These are phyloP conservation scores for Ophiosphaerella korrae DNA, from an alignment of 2,329 filamentous ascomycete species.

Conservation along the genomic window DNA sequence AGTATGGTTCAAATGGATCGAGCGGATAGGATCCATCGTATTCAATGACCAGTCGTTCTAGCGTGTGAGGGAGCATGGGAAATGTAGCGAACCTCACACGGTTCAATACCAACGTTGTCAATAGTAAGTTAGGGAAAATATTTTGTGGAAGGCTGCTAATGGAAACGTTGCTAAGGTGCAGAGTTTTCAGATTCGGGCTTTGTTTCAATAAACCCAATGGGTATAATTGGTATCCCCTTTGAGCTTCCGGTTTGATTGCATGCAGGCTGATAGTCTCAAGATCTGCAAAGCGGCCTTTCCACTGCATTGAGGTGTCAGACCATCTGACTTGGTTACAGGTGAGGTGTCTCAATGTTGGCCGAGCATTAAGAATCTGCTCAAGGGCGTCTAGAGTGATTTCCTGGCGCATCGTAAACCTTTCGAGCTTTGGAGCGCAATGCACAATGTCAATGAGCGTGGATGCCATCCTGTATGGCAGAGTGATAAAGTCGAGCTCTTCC, in stretches of 20 bases:
- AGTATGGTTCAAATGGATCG: neutral
- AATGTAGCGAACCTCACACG: conserved; percentile 1
- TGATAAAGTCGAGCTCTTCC: conserved; percentile 37
- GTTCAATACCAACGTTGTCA: conserved; percentile 21
- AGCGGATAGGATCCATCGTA: neutral
- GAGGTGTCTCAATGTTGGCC: conserved; percentile 30
- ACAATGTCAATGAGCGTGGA: conserved; percentile 39
- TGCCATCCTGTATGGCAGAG: conserved; percentile 25
- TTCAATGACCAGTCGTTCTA: conserved; percentile 19
- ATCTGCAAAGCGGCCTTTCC: conserved; percentile 31
- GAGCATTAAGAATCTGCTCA: conserved; percentile 33
- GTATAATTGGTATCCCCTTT: neutral
- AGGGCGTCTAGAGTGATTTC: conserved; percentile 33
- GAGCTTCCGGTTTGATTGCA: neutral
- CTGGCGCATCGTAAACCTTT: conserved; percentile 30
- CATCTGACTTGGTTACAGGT: conserved; percentile 19
- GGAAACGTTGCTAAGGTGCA: conserved; percentile 1
- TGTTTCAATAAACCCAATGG: conserved; percentile 6
- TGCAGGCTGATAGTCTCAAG: conserved; percentile 30
- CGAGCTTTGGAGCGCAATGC: conserved; percentile 28
- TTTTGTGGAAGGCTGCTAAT: conserved; percentile 8
- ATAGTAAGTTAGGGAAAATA: neutral
- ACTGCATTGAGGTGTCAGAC: conserved; percentile 9
- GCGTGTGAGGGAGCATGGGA: conserved; percentile 19
- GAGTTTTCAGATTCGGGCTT: conserved; percentile 19